Evolutionary conservation across 139 green algal species (phyloP).

Genomic region (Zygnema circumcarinatum): DNA sequence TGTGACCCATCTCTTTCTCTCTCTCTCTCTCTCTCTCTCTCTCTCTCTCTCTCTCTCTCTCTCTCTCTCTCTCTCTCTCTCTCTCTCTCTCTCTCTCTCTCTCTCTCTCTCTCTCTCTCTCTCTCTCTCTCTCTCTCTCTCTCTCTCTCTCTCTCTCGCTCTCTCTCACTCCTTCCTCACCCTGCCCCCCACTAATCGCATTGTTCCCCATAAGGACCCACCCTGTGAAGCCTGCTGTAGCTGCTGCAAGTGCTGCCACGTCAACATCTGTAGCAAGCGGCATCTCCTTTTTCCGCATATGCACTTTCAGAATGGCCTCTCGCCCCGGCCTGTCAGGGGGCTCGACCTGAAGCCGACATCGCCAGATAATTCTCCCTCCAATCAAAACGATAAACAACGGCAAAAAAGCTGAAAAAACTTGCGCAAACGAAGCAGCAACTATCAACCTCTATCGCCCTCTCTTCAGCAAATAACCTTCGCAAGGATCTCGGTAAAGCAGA

Average conservation of each 20-base stretch:
- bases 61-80: neutral
- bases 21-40: neutral
- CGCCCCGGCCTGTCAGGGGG: slow-evolving; percentile 37
- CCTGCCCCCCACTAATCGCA: neutral
- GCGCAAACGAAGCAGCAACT: neutral
- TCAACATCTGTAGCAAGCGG: slow-evolving; percentile 16
- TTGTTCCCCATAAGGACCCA: neutral
- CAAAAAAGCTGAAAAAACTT: too few relatives aligned
- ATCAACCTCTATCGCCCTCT: neutral
- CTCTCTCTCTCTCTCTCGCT: neutral
- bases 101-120: neutral
- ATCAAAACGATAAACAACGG: slow-evolving; percentile 1
- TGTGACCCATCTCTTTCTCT: neutral
- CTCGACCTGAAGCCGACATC: slow-evolving; percentile 50
- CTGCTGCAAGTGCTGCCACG: slow-evolving; percentile 17
- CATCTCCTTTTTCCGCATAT: slow-evolving; percentile 49
- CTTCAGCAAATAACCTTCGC: too few relatives aligned
- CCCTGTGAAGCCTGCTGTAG: slow-evolving; percentile 51
- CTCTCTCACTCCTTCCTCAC: neutral
- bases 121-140: neutral
- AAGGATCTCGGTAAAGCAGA: too few relatives aligned
- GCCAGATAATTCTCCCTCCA: too few relatives aligned
- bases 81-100: neutral
- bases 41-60: neutral
- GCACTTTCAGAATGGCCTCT: slow-evolving; percentile 54